Percentiles rank a stretch among this genome's conserved stretches.
These are phyloP conservation scores for Cronartium ribicola DNA, from an alignment of 1,284 basidiomycete genomes.

Conservation along the genomic window DNA sequence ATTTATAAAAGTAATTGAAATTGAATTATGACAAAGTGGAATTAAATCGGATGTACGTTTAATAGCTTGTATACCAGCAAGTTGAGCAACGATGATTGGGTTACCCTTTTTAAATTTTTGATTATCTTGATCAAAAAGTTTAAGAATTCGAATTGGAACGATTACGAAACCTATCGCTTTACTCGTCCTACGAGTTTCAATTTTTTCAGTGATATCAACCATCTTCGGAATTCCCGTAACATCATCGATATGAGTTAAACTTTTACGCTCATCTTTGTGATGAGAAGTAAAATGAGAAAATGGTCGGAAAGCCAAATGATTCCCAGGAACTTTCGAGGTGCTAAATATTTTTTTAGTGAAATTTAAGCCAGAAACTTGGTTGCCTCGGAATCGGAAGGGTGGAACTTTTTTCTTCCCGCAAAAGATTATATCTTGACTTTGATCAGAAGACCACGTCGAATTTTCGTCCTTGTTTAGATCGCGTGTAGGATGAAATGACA, in stretches of 20 bases:
- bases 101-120: neutral
- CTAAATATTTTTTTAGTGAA: no score
- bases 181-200: neutral
- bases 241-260: neutral
- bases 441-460: no score
- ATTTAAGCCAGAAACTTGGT: no score
- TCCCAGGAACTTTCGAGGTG: no score
- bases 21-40: constrained; percentile 66
- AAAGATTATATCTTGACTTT: no score
- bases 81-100: constrained; percentile 50
- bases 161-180: neutral
- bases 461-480: no score
- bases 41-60: constrained; percentile 77
- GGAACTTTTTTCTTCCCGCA: no score
- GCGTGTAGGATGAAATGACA: no score
- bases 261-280: neutral
- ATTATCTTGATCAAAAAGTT: neutral
- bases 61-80: constrained; percentile 79
- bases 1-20: neutral
- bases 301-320: no score
- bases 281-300: no score
- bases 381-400: no score
- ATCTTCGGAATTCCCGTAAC: neutral
- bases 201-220: neutral
- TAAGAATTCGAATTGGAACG: neutral